phyloP scores from a whole-genome alignment of 2,329 filamentous ascomycete genomes.

The Pseudocercospora crystallina region DNA sequence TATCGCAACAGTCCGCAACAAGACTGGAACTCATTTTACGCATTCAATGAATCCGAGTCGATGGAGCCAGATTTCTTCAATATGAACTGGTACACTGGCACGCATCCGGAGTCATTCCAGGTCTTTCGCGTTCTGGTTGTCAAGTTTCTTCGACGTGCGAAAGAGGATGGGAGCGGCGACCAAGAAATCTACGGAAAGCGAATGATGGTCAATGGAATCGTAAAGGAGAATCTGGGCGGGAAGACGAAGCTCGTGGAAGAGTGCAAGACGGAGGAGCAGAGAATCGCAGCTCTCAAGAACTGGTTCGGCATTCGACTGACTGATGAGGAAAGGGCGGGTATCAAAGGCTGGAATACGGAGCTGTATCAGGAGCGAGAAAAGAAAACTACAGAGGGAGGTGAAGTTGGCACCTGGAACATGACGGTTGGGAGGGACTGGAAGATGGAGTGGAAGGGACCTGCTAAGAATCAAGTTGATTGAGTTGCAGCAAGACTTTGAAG shows the following conservation, averaged over 20 bases:
- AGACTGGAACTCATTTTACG: slow-evolving; percentile 62
- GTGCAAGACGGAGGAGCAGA: slow-evolving; percentile 44
- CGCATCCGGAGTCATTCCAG: slow-evolving; percentile 51
- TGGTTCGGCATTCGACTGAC: slow-evolving; percentile 47
- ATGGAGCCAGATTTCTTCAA: slow-evolving; percentile 59
- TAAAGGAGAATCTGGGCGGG: slow-evolving; percentile 48
- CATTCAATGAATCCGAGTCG: slow-evolving; percentile 66
- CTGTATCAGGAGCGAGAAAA: not conserved
- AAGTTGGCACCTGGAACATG: too few relatives aligned
- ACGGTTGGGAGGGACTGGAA: too few relatives aligned
- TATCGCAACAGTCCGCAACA: slow-evolving; percentile 37
- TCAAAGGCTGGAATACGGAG: slow-evolving; percentile 32
- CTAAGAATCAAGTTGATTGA: too few relatives aligned
- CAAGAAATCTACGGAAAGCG: slow-evolving; percentile 39
- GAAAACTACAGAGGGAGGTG: not conserved
- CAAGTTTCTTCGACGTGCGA: slow-evolving; percentile 43
- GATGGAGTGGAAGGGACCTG: too few relatives aligned
- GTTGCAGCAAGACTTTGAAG: too few relatives aligned
- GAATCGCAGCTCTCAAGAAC: slow-evolving; percentile 43
- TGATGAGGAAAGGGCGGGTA: slow-evolving; percentile 38
- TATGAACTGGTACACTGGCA: slow-evolving; percentile 59
- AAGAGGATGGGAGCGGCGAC: slow-evolving; percentile 13
- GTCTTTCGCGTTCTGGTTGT: slow-evolving; percentile 53
- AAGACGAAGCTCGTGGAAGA: slow-evolving; percentile 43
- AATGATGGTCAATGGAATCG: slow-evolving; percentile 43